phyloP scores from a whole-genome alignment of 2,329 filamentous ascomycete genomes.

The Fusarium ambrosium region DNA sequence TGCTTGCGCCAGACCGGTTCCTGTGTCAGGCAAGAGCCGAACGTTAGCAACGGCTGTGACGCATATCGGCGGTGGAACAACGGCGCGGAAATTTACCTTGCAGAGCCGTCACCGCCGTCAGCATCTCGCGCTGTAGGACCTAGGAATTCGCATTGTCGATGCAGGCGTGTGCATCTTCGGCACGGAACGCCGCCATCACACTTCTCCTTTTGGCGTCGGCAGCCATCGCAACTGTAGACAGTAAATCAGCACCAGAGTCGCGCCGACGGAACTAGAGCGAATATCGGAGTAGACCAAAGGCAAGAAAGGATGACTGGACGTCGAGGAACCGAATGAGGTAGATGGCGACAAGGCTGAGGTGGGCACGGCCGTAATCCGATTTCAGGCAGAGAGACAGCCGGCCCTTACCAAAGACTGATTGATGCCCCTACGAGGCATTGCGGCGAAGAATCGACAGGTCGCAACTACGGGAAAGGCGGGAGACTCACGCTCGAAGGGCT shows the following conservation, averaged over 20 bases:
- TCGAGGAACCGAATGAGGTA: neutral
- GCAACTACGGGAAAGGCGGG: neutral
- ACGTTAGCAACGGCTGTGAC: slow-evolving; percentile 24
- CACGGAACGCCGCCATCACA: slow-evolving; percentile 69
- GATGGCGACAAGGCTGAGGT: slow-evolving; percentile 9
- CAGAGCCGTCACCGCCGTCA: slow-evolving; percentile 44
- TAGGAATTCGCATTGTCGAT: slow-evolving; percentile 64
- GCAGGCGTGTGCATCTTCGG: slow-evolving; percentile 64
- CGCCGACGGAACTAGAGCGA: too few species aligned
- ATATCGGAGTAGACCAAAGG: neutral
- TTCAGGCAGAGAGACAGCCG: slow-evolving; percentile 3
- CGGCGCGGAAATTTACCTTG: slow-evolving; percentile 29
- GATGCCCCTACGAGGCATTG: slow-evolving; percentile 6
- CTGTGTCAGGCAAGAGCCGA: slow-evolving; percentile 17
- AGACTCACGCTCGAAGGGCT: slow-evolving; percentile 47
- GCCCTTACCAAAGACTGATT: slow-evolving; percentile 3
- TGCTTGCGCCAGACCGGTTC: slow-evolving; percentile 42
- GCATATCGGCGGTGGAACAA: neutral
- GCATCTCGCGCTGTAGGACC: slow-evolving; percentile 50
- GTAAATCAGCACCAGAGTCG: slow-evolving; percentile 22
- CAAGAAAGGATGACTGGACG: neutral
- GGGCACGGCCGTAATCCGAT: slow-evolving; percentile 11
- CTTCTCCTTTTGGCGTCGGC: slow-evolving; percentile 68
- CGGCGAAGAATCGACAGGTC: slow-evolving; percentile 4
- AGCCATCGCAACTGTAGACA: slow-evolving; percentile 63